Conservation (phyloP, 2,329 filamentous ascomycete genomes). For the Xylaria polymorpha region DNA sequence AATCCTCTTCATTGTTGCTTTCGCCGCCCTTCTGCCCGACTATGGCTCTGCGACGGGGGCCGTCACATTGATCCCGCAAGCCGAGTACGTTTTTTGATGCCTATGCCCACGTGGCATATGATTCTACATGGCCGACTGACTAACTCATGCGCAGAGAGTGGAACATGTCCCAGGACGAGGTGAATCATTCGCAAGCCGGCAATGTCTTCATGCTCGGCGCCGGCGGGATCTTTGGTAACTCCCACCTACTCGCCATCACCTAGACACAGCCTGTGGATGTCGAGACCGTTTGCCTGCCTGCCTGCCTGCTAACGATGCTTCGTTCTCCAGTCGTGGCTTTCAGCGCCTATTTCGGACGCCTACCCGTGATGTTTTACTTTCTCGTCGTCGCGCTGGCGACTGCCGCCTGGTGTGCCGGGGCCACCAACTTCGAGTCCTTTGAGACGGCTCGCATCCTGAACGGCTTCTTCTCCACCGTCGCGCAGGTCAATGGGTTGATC, state of each 20-base stretch:
- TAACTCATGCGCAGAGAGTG: constrained; percentile 54
- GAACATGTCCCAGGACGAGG: constrained; percentile 59
- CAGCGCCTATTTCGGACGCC: constrained; percentile 57
- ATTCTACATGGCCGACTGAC: not conserved
- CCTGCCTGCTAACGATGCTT: constrained; percentile 13
- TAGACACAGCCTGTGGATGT: not conserved
- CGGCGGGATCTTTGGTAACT: constrained; percentile 54
- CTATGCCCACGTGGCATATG: not conserved
- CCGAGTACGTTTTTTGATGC: constrained; percentile 49
- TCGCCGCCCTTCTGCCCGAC: constrained; percentile 60
- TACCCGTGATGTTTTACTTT: constrained; percentile 59
- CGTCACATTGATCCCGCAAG: constrained; percentile 57
- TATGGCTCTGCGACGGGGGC: constrained; percentile 61
- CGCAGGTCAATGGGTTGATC: constrained; percentile 60
- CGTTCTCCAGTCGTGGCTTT: constrained; percentile 52
- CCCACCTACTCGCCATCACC: not conserved
- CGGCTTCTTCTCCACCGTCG: constrained; percentile 60
- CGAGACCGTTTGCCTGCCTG: too few species aligned
- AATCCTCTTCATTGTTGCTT: constrained; percentile 60
- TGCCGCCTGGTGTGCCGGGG: constrained; percentile 58
- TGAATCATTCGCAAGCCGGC: constrained; percentile 63
- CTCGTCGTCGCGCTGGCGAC: constrained; percentile 53
- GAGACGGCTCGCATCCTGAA: constrained; percentile 61
- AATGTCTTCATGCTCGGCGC: constrained; percentile 64
- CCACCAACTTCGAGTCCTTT: constrained; percentile 59